Evolutionary conservation across 306 rosid genomes (phyloP).

Genomic region (Fragaria iinumae): DNA sequence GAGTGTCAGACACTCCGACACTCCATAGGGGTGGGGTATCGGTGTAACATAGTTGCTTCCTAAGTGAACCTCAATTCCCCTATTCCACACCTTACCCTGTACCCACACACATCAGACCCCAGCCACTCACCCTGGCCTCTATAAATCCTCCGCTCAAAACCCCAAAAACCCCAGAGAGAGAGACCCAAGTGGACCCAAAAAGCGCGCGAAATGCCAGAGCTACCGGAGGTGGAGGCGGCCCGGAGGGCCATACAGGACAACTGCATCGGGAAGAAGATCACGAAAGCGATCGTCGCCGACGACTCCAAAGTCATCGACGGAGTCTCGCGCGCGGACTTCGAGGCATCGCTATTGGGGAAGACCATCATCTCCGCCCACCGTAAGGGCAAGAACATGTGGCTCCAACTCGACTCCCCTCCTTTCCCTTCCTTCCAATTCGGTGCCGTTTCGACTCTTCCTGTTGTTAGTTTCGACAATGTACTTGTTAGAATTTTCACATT

Average conservation of each 20-base stretch:
- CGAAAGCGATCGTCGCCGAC: constrained; percentile 53
- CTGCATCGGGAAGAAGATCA: constrained; percentile 76
- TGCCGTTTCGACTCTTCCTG: constrained; percentile 10
- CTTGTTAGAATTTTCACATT: too few relatives aligned
- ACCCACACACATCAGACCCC: too few relatives aligned
- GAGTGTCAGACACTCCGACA: too few relatives aligned
- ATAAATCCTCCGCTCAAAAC: too few relatives aligned
- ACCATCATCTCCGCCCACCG: constrained; percentile 72
- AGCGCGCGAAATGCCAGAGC: constrained; percentile 83
- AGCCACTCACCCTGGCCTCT: too few relatives aligned
- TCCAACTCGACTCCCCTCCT: constrained; percentile 81
- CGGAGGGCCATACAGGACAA: constrained; percentile 79
- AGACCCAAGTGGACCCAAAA: too few relatives aligned
- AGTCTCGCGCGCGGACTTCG: constrained; percentile 65
- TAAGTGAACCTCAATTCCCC: too few relatives aligned
- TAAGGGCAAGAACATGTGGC: constrained; percentile 96
- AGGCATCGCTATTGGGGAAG: constrained; percentile 70
- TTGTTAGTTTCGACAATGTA: too few relatives aligned
- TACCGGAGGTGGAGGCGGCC: constrained; percentile 99
- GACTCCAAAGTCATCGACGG: constrained; percentile 86
- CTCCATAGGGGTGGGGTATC: too few relatives aligned
- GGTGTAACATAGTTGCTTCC: too few relatives aligned
- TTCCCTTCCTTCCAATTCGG: constrained; percentile 96
- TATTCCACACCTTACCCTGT: too few relatives aligned
- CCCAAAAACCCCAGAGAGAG: too few relatives aligned